Percentiles rank a stretch among this genome's conserved stretches.
Evolutionary conservation across 2,329 filamentous ascomycete species (phyloP).

Genomic region (Fusarium sulawesiense): DNA sequence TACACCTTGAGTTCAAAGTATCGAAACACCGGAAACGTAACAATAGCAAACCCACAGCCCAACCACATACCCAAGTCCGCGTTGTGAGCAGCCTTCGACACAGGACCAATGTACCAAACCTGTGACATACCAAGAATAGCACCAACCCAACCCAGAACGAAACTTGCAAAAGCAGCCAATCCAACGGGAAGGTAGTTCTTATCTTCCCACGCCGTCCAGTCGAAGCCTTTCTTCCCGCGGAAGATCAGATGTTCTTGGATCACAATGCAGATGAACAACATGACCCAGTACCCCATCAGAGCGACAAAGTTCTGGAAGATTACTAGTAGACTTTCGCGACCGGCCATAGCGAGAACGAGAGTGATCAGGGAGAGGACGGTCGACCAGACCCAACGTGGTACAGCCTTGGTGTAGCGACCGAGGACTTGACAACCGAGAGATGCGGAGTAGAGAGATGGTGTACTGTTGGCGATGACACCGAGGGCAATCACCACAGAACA

Average conservation of each 20-base stretch:
- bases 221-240: constrained; percentile 54
- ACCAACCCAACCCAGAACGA: constrained; percentile 59
- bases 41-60: constrained; percentile 73
- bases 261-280: constrained; percentile 63
- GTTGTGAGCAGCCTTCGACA: constrained; percentile 65
- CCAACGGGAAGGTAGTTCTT: constrained; percentile 58
- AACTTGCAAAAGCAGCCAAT: constrained; percentile 58
- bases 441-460: constrained; percentile 67
- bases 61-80: constrained; percentile 64
- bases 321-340: constrained; percentile 64
- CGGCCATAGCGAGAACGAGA: constrained; percentile 66
- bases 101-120: constrained; percentile 68
- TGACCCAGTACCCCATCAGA: constrained; percentile 67
- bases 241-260: constrained; percentile 59
- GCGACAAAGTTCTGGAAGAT: constrained; percentile 66
- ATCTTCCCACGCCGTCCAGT: constrained; percentile 60
- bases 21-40: constrained; percentile 46
- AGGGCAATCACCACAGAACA: constrained; percentile 66
- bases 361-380: constrained; percentile 65
- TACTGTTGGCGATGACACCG: constrained; percentile 66
- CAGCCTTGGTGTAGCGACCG: constrained; percentile 61
- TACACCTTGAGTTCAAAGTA: constrained; percentile 46
- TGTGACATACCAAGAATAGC: constrained; percentile 69
- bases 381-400: constrained; percentile 67
- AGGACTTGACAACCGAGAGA: constrained; percentile 70